A percentile compares a stretch with the other conserved stretches of the same genome.
phyloP scores from a whole-genome alignment of 2,329 filamentous ascomycete genomes.

The Cercospora sojina region DNA sequence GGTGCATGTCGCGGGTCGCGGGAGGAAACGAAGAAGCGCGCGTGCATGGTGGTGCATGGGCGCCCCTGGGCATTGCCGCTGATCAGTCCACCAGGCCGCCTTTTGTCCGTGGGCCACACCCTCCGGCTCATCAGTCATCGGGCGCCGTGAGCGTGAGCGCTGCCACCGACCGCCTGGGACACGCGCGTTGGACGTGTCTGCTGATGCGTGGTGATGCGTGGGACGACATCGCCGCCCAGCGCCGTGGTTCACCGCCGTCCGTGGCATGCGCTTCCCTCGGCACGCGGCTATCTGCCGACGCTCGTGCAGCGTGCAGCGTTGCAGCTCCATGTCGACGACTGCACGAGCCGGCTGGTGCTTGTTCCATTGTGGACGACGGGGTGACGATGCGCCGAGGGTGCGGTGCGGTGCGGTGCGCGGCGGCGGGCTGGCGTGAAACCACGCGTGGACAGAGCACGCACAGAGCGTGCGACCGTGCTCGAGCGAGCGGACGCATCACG shows the following conservation, averaged over 20 bases:
- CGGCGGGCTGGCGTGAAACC: not conserved
- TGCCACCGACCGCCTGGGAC: constrained; percentile 1
- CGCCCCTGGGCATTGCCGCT: not conserved
- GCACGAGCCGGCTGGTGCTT: not conserved
- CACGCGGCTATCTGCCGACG: not conserved
- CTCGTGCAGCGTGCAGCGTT: not conserved
- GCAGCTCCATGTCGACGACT: not conserved
- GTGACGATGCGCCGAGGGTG: not conserved
- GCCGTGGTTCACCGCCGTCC: not conserved
- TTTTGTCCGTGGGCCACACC: not conserved
- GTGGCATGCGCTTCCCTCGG: not conserved
- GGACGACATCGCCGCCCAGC: not conserved
- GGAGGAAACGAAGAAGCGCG: not conserved
- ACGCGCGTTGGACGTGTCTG: not conserved
- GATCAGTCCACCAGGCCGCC: constrained; percentile 3
- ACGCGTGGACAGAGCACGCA: not conserved
- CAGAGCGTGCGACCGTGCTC: not conserved
- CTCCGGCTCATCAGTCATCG: not conserved
- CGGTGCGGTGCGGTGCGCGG: not conserved
- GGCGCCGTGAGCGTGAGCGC: not conserved
- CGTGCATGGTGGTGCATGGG: not conserved
- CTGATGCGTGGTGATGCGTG: not conserved
- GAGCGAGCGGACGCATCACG: not conserved
- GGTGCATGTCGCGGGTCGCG: not conserved
- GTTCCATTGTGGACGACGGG: not conserved